Conservation (phyloP, 2,329 filamentous ascomycete species). For the Verticillium longisporum region DNA sequence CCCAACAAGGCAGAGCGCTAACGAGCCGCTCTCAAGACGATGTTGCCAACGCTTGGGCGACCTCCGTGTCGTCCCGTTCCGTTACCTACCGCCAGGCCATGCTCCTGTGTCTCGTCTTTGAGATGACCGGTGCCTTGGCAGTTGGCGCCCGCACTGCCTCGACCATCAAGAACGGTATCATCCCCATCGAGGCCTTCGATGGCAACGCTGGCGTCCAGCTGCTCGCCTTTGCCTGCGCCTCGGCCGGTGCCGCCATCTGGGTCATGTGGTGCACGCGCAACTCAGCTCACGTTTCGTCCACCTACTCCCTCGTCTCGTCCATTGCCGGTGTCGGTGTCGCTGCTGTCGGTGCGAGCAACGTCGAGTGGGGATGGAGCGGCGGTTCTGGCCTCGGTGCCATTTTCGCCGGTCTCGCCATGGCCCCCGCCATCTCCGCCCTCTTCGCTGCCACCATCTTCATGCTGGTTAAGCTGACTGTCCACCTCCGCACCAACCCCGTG, state of each 20-base stretch:
- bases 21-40: slow-evolving; percentile 45
- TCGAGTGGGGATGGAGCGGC: slow-evolving; percentile 63
- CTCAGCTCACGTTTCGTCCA: slow-evolving; percentile 67
- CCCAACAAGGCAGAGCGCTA: too few species aligned
- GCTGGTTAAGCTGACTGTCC: slow-evolving; percentile 66
- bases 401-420: slow-evolving; percentile 65
- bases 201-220: slow-evolving; percentile 60
- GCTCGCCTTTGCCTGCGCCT: slow-evolving; percentile 58
- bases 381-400: slow-evolving; percentile 66
- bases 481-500: slow-evolving; percentile 64
- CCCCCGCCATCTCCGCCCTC: slow-evolving; percentile 57
- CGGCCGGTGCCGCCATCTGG: slow-evolving; percentile 61
- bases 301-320: slow-evolving; percentile 63
- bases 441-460: slow-evolving; percentile 65
- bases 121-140: slow-evolving; percentile 59
- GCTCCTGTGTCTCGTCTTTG: slow-evolving; percentile 59
- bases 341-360: slow-evolving; percentile 51
- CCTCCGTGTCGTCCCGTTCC: slow-evolving; percentile 73
- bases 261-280: slow-evolving; percentile 75
- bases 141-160: slow-evolving; percentile 65
- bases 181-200: slow-evolving; percentile 51
- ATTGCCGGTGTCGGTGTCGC: slow-evolving; percentile 65
- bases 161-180: slow-evolving; percentile 76
- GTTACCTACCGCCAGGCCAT: slow-evolving; percentile 64
- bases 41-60: slow-evolving; percentile 80